These are phyloP conservation scores for Ceratocystis alfenasii DNA, from an alignment of 2,329 filamentous ascomycete species.

Conservation along the genomic window DNA sequence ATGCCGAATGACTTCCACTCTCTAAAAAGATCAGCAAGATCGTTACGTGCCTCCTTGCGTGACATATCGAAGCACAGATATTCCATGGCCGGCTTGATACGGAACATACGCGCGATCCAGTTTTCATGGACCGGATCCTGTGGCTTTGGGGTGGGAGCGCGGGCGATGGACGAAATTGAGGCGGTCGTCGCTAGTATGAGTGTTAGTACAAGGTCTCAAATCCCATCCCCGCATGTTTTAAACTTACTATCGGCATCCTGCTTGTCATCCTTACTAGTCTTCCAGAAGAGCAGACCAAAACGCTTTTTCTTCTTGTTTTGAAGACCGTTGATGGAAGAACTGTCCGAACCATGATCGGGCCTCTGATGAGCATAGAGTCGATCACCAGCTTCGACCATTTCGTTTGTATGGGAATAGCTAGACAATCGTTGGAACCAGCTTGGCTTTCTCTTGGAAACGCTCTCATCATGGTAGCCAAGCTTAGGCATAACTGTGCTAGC, in stretches of 20 bases:
- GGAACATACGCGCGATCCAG: constrained; percentile 81
- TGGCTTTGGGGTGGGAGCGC: constrained; percentile 28
- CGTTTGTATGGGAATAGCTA: constrained; percentile 18
- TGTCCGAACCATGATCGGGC: constrained; percentile 11
- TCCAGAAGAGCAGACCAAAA: constrained; percentile 46
- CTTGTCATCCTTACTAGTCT: constrained; percentile 32
- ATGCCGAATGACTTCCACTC: constrained; percentile 80
- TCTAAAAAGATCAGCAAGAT: constrained; percentile 60
- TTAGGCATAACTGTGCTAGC: constrained; percentile 11
- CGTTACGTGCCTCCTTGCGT: constrained; percentile 57
- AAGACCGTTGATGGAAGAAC: constrained; percentile 12
- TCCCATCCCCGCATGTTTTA: not conserved
- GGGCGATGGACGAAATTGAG: not conserved
- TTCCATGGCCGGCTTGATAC: constrained; percentile 69
- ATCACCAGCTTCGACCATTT: constrained; percentile 16
- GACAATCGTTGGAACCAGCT: constrained; percentile 40
- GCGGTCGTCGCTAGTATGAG: not conserved
- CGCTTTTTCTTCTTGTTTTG: constrained; percentile 37
- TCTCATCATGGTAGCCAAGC: constrained; percentile 24
- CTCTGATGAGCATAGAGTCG: constrained; percentile 3
- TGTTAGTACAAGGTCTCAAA: not conserved
- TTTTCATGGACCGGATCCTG: constrained; percentile 59
- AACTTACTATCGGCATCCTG: not conserved
- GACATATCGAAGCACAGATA: constrained; percentile 65
- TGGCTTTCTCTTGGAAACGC: constrained; percentile 33